Base-by-base conservation (phyloP, 2,329 filamentous ascomycete species). In the Pseudogymnoascus sp. region DNA sequence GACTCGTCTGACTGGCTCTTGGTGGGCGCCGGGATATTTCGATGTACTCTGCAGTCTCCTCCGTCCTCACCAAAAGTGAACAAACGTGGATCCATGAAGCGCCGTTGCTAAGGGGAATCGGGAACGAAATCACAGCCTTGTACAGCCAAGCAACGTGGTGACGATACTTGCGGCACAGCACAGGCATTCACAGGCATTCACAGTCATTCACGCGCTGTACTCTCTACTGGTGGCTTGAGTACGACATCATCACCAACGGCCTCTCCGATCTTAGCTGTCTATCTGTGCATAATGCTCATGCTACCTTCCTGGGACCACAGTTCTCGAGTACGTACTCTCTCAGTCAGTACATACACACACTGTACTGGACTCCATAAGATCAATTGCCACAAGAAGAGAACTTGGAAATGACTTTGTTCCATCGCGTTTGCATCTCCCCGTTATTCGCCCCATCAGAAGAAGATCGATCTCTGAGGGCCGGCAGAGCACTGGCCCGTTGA, bases 101-200 rank as follows among this genome's bases (percentile, higher is more conserved):
- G 49, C 49, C 49, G 49, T 55, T 55, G 49, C 49, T 55, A 55
- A 19, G 49, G 49, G 28, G 49, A 55, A 55, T 55, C 25, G 49
- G 49, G 28, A 55, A 19, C 5, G 49, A n/a, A 7, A 55, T 55
- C 49, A 33, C 49, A 55, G 49, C 49, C 49, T 55, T 55, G 49
- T 12, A 55, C 49, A 33, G 49, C 49, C 49, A 55, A 55, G 49
- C 7, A 55, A 55, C 49, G 49, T 55, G 49, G 25, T 30, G 49
- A 19, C 25, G 19, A 55, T 52, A 28, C n/a, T 11, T 33, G n/a
- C 25, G n/a, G 25, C 28, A 41, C 5, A 35, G 35, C 12, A 41
- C 38, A 41, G 7, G 19, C 33, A 35, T 35, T 35, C 33, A 14
- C 33, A 19, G 19, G 19, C 19, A 19, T 19, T 19, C 11, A 28